These are phyloP conservation scores for Chytridium lagenaria DNA, from an alignment of 371 early-diverging fungal species.

Conservation along the genomic window DNA sequence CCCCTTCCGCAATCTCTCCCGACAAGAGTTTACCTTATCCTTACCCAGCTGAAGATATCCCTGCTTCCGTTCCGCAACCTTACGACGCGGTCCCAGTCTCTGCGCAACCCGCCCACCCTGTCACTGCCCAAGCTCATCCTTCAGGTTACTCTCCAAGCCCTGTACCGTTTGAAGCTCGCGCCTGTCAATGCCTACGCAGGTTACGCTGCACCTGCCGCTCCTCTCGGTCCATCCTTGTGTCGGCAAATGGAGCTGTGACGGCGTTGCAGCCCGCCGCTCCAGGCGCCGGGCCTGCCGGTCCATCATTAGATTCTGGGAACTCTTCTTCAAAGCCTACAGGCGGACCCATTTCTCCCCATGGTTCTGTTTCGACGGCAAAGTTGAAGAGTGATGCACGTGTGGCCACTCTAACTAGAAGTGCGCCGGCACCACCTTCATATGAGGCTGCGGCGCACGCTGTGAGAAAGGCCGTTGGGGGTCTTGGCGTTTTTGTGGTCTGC, in stretches of 20 bases:
- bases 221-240: neutral
- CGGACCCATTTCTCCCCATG: neutral
- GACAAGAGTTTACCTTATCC: too few relatives aligned
- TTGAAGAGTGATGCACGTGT: neutral
- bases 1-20: too few relatives aligned
- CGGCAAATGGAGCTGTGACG: neutral
- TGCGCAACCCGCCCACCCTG: slow-evolving; percentile 13
- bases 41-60: too few relatives aligned
- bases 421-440: slow-evolving; percentile 11
- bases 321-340: slow-evolving; percentile 4
- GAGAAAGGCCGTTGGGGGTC: slow-evolving; percentile 11
- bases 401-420: neutral
- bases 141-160: neutral
- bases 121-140: neutral
- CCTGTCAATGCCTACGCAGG: slow-evolving; percentile 12
- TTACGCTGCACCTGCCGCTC: slow-evolving; percentile 9
- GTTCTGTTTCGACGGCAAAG: neutral
- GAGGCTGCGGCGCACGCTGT: slow-evolving; percentile 15
- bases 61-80: neutral
- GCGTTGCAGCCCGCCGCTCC: slow-evolving; percentile 5
- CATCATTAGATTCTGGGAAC: neutral
- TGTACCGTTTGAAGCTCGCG: slow-evolving; percentile 8
- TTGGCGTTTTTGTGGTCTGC: slow-evolving; percentile 23
- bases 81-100: neutral
- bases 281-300: neutral